phyloP scores from a whole-genome alignment of 805 yeast genomes.

The Wickerhamomyces kurtzmanii region DNA sequence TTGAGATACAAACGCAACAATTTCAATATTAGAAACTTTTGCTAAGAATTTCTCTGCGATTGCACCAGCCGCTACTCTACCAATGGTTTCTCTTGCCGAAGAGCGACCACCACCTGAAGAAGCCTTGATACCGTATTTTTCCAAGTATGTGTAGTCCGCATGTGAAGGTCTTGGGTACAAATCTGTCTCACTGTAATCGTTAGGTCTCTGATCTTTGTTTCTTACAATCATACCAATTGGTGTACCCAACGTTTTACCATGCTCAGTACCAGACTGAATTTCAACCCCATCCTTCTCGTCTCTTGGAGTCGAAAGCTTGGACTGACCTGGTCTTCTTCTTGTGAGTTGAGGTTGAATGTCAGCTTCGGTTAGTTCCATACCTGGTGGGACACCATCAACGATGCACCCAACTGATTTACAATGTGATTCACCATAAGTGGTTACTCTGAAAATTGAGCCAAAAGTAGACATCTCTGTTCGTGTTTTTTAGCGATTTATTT shows the following conservation, averaged over 20 bases:
- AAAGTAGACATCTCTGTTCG: constrained; percentile 54
- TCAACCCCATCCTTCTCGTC: constrained; percentile 89
- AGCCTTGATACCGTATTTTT: constrained; percentile 88
- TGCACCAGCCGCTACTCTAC: constrained; percentile 98
- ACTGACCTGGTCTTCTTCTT: constrained; percentile 97
- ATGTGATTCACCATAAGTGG: constrained; percentile 97
- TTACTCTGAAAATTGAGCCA: constrained; percentile 58
- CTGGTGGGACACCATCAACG: constrained; percentile 98
- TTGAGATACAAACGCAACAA: constrained; percentile 93
- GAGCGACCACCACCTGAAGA: constrained; percentile 97
- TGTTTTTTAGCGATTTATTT: too few species aligned
- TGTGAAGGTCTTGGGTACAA: constrained; percentile 96
- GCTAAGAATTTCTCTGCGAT: constrained; percentile 87
- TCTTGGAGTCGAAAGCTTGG: constrained; percentile 87
- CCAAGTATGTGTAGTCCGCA: constrained; percentile 90
- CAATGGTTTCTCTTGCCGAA: constrained; percentile 95
- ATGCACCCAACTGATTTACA: constrained; percentile 97
- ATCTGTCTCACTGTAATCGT: constrained; percentile 93
- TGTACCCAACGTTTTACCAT: constrained; percentile 85
- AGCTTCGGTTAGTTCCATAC: constrained; percentile 70
- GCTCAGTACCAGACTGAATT: constrained; percentile 92
- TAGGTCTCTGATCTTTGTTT: constrained; percentile 95
- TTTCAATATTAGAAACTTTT: constrained; percentile 75
- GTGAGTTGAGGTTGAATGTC: constrained; percentile 95
- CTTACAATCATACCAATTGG: constrained; percentile 90